Base-by-base conservation (phyloP, 2,329 filamentous ascomycete species). In the Cercospora beticola region DNA sequence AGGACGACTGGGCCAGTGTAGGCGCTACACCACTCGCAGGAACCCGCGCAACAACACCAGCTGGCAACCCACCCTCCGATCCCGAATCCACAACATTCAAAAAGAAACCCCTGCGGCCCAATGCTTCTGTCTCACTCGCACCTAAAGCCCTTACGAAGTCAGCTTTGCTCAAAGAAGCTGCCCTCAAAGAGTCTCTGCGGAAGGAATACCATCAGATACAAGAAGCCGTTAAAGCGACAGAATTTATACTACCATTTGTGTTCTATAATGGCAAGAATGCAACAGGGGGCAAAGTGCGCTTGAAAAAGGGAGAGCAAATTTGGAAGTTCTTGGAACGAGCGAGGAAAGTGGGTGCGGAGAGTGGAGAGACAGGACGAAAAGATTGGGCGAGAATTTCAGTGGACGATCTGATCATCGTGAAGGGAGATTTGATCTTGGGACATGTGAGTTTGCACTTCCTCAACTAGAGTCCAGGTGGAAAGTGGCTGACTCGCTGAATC, bases 241-340 rank as follows among this genome's bases (percentile, higher is more conserved):
- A 97, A 76, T 92, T 99, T 65, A 86, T 91, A 16, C 90, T 99
- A 33, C 95, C 95, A 0, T 99, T 98, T 79, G 92, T 98, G 3
- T 98, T 98, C 78, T 98, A 97, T 81, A 94, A 98, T 74, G 95
- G 95, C 16, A 92, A 92, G 23, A 94, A 96, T 78, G 91, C 92
- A 10, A 92, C 94, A 0, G 93, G 93, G 16, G 94, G 94, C 1
- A 87, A 87, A 14, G 94, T 94, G 59, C 89, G 90, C 68, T 87
- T 98, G 62, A 97, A 93, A 80, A 99, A 99, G 81, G 94, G 95
- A 9, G 95, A 98, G 76, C 90, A 89, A 66, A 86, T 96, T 28
- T 98, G 95, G 95, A 83, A 97, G 1, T 97, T 98, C 72, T 83
- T 99, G 2, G 95, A 99, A 80, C 90, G 91, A 76, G 95, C 93